Evolutionary conservation across 345 rosid genomes (phyloP).

Genomic region (Salix suchowensis): DNA sequence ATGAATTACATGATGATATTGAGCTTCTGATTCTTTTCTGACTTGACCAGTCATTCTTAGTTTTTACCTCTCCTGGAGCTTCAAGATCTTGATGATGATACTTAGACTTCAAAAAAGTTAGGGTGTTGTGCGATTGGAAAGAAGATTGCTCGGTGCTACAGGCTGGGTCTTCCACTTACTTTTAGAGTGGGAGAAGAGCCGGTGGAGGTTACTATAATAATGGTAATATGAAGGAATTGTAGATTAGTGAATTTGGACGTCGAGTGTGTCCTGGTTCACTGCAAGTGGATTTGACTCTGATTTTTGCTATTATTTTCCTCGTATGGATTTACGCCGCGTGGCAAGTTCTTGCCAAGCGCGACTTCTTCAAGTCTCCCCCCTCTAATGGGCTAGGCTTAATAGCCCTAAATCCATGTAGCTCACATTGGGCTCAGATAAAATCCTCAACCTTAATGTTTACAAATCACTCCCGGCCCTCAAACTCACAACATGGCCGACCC

Average conservation of each 20-base stretch:
- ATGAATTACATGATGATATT: slow-evolving; percentile 61
- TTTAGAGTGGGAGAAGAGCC: not conserved
- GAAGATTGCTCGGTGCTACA: not conserved
- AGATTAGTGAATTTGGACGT: not conserved
- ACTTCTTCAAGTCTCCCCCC: no score
- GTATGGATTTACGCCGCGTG: no score
- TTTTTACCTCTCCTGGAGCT: not conserved
- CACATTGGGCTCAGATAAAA: no score
- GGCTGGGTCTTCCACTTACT: not conserved
- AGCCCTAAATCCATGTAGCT: no score
- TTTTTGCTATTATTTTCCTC: no score
- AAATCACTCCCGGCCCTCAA: no score
- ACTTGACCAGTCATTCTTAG: not conserved
- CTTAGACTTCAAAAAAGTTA: not conserved
- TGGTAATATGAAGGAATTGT: not conserved
- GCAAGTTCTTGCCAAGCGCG: no score
- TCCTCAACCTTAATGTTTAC: no score
- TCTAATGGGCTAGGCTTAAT: no score
- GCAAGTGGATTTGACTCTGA: not conserved
- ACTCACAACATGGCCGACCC: no score
- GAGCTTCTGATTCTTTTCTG: not conserved
- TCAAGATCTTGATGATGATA: not conserved
- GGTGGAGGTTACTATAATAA: not conserved
- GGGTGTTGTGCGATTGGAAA: not conserved
- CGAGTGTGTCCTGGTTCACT: not conserved